phyloP scores from a whole-genome alignment of 2,329 filamentous ascomycete genomes.

The Dactylonectria macrodidyma region DNA sequence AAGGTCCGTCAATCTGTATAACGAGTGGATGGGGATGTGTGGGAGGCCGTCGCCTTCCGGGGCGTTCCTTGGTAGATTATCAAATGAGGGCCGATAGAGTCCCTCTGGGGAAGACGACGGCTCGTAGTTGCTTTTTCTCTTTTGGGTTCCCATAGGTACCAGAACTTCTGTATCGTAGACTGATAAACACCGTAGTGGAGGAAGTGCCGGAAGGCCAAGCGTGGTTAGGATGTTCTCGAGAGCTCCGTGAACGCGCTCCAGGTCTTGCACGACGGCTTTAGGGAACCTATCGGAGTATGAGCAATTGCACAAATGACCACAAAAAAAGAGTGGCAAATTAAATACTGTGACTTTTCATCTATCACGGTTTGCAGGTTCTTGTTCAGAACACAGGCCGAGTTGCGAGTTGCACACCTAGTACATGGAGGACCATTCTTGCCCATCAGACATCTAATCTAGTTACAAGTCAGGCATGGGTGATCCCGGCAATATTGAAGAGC shows the following conservation, averaged over 20 bases:
- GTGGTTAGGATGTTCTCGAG: slow-evolving; percentile 37
- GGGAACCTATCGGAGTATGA: not conserved
- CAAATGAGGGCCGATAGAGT: slow-evolving; percentile 14
- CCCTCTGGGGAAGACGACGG: slow-evolving; percentile 33
- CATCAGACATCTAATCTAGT: slow-evolving; percentile 59
- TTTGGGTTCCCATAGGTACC: slow-evolving; percentile 29
- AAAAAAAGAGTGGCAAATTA: not conserved
- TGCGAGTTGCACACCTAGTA: slow-evolving; percentile 53
- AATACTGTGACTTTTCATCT: slow-evolving; percentile 56
- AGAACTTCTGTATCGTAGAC: not conserved
- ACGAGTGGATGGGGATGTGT: slow-evolving; percentile 55
- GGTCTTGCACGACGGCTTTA: slow-evolving; percentile 39
- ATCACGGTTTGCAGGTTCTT: slow-evolving; percentile 60
- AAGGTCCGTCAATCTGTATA: slow-evolving; percentile 55
- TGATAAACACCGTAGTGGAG: slow-evolving; percentile 27
- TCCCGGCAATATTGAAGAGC: not conserved
- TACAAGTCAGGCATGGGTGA: not conserved
- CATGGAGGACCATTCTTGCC: slow-evolving; percentile 56
- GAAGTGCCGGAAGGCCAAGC: slow-evolving; percentile 38
- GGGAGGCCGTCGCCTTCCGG: slow-evolving; percentile 53
- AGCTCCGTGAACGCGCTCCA: slow-evolving; percentile 42
- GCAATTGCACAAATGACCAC: not conserved
- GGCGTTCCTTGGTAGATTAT: slow-evolving; percentile 43
- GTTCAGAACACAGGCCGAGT: slow-evolving; percentile 55
- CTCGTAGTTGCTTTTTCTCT: slow-evolving; percentile 17